Base-by-base conservation (phyloP, 2,329 filamentous ascomycete genomes). In the Xylaria sp. region DNA sequence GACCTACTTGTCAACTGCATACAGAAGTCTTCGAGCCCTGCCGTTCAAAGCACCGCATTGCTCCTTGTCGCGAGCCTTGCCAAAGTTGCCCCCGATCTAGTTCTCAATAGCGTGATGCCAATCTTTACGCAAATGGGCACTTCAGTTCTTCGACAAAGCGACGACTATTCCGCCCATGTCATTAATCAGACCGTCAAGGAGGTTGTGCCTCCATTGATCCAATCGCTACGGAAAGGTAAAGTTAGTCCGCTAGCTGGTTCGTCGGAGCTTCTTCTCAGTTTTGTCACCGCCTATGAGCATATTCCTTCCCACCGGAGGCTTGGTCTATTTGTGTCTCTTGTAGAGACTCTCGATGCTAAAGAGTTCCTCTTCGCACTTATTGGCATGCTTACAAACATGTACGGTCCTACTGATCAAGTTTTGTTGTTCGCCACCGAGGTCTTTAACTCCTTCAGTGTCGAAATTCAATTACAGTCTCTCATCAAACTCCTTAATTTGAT, bases 91-190 rank as follows among this genome's bases (percentile, higher is more conserved):
- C 96, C 97, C 0, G 94, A 97, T 78, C 84, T 97, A 56, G 93
- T 99, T 2, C 85, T 99, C 65, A 95, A 99, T 81, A 98, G 94
- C 74, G 93, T 99, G 62, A 99, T 99, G 96, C 96, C 96, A 12
- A 95, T 99, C 61, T 99, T 99, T 82, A 98, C 96, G 0, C 98
- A 98, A 78, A 98, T 98, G 91, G 94, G 95, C 50, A 92, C 91
- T 51, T 97, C 93, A 3, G 91, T 98, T 21, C 86, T 99, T 58
- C 90, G 93, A 57, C 95, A 98, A 81, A 93, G 93, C 74, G 97
- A 99, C 75, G 95, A 98, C 74, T 98, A 98, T 81, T 98, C 96
- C 24, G 94, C 94, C 12, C 93, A 97, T 78, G 95, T 99, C 36
- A 95, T 98, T 66, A 93, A 97, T 75, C 94, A 93, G 83, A 98